These are phyloP conservation scores for Schizosaccharomyces octosporus DNA, from an alignment of 805 yeast genomes.

Conservation along the genomic window DNA sequence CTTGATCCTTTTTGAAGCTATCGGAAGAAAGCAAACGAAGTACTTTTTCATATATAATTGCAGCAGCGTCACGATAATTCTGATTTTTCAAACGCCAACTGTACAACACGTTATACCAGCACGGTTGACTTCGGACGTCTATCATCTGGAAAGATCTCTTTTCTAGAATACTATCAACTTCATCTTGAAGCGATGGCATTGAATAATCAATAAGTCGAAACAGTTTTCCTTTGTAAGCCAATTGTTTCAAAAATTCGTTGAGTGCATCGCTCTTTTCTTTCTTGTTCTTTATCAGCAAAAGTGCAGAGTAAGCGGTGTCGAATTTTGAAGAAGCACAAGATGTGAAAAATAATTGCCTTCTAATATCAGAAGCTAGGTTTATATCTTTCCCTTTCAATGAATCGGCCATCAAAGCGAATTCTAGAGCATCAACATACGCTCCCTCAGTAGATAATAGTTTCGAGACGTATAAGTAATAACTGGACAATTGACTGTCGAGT, in stretches of 20 bases:
- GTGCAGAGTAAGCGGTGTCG: background rate
- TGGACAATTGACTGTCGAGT: background rate
- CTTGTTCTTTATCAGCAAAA: no score
- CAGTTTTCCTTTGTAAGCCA: background rate
- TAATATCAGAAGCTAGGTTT: background rate
- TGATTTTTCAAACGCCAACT: background rate
- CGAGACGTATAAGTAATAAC: background rate
- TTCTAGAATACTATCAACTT: background rate
- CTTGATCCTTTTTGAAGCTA: background rate
- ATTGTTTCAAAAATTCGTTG: background rate
- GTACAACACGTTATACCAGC: background rate
- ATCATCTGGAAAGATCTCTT: background rate
- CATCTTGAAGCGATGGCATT: background rate
- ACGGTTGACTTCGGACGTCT: constrained; percentile 3
- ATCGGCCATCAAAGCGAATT: background rate
- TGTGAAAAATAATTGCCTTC: background rate
- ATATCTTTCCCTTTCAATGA: background rate
- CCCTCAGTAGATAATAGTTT: background rate
- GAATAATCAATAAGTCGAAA: background rate
- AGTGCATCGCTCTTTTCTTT: no score
- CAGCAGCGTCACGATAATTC: background rate
- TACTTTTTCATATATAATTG: background rate
- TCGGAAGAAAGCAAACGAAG: background rate
- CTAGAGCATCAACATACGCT: background rate
- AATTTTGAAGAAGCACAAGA: background rate